A percentile compares a stretch with the other conserved stretches of the same genome.
Conservation (phyloP, 257 asterid species). For the Misopates orontium region DNA sequence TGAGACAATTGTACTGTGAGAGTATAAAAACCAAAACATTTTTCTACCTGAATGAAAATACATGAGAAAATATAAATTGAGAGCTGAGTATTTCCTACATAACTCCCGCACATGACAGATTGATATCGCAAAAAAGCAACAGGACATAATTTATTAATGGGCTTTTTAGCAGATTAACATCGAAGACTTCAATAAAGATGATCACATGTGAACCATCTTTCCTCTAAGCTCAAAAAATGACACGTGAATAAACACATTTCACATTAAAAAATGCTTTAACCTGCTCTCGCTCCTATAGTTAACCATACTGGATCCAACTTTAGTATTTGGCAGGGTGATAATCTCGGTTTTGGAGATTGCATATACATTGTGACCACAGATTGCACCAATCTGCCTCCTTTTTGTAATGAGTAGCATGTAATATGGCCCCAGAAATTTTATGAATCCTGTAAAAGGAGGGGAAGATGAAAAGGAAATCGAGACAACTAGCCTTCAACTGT, state of each 20-base stretch:
- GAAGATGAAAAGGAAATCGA: slow-evolving; percentile 4
- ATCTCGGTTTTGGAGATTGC: slow-evolving; percentile 82
- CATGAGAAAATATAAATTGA: slow-evolving; percentile 1
- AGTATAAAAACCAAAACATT: not conserved
- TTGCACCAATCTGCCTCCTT: slow-evolving; percentile 85
- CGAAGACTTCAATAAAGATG: not conserved
- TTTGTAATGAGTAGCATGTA: slow-evolving; percentile 91
- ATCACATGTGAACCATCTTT: not conserved
- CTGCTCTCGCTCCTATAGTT: slow-evolving; percentile 75
- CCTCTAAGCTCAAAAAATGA: not conserved
- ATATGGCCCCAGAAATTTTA: slow-evolving; percentile 89
- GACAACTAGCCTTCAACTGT: not conserved
- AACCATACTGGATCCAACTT: slow-evolving; percentile 56
- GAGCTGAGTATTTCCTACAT: not conserved
- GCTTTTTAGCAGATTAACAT: slow-evolving; percentile 3
- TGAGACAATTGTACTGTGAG: not conserved
- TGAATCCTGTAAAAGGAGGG: slow-evolving; percentile 35
- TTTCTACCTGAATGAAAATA: not conserved
- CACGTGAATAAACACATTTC: slow-evolving; percentile 23
- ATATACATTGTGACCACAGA: slow-evolving; percentile 81
- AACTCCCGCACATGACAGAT: slow-evolving; percentile 14
- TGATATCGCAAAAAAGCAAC: not conserved
- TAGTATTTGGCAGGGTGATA: slow-evolving; percentile 70
- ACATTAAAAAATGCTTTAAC: slow-evolving; percentile 38
- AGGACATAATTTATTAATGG: not conserved